Conservation (phyloP, 2,329 filamentous ascomycete species). For the Monilinia laxa region DNA sequence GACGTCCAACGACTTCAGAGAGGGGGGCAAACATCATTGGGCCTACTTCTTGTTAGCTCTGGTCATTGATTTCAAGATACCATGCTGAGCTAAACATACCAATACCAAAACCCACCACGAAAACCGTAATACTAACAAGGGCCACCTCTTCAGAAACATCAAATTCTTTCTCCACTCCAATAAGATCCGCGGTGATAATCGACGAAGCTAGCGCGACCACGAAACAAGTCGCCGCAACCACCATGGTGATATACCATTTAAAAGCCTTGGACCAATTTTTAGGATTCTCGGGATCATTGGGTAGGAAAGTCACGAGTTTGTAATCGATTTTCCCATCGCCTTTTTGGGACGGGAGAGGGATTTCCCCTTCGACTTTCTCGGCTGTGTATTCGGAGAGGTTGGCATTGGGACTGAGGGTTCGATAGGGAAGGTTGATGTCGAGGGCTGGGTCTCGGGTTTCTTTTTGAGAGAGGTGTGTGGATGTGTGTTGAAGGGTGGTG, state of each 20-base stretch:
- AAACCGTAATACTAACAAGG: constrained; percentile 70
- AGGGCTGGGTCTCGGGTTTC: constrained; percentile 36
- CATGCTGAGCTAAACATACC: constrained; percentile 46
- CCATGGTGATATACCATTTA: constrained; percentile 86
- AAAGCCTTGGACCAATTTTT: constrained; percentile 79
- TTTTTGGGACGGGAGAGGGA: constrained; percentile 38
- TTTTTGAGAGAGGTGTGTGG: constrained; percentile 31
- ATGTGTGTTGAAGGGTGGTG: neutral
- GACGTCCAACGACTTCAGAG: constrained; percentile 71
- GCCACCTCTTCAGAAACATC: constrained; percentile 69
- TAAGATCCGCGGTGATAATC: constrained; percentile 75
- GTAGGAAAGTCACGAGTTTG: constrained; percentile 67
- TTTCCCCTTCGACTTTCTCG: constrained; percentile 61
- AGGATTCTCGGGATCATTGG: constrained; percentile 70
- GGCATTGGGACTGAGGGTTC: constrained; percentile 59
- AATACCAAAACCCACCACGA: constrained; percentile 79
- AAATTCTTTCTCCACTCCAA: constrained; percentile 63
- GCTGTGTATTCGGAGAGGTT: constrained; percentile 66
- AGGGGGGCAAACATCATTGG: too few relatives aligned
- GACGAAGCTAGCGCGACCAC: constrained; percentile 64
- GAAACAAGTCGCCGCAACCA: constrained; percentile 74
- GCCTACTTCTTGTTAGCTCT: too few relatives aligned
- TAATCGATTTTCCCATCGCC: constrained; percentile 40
- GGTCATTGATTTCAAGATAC: constrained; percentile 24
- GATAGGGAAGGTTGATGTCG: constrained; percentile 62